Conservation (phyloP, 352 stramenopile genomes). For the Globisporangium abappressorium region DNA sequence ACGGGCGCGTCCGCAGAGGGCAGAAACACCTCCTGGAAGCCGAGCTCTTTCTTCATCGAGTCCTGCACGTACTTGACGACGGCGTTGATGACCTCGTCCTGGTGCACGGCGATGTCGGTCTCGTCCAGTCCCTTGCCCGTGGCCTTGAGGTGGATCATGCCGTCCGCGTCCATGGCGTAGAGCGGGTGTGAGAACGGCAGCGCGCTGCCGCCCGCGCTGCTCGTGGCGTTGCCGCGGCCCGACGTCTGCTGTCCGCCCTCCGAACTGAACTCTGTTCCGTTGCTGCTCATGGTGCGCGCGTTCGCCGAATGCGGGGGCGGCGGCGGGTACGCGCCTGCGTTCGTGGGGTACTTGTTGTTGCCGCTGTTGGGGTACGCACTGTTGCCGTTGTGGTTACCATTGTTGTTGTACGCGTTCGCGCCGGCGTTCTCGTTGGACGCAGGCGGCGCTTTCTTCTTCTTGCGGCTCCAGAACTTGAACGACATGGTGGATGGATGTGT, state of each 20-base stretch:
- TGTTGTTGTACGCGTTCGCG: conserved; percentile 4
- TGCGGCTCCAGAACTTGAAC: conserved; percentile 75
- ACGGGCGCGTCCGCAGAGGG: conserved; percentile 62
- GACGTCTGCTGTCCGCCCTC: conserved; percentile 6
- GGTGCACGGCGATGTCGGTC: conserved; percentile 82
- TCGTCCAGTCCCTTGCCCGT: conserved; percentile 80
- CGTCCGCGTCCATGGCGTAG: conserved; percentile 81
- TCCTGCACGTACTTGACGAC: conserved; percentile 86
- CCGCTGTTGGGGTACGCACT: conserved; percentile 3
- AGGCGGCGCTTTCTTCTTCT: conserved; percentile 53
- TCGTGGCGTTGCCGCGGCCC: neutral
- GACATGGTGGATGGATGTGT: conserved; percentile 33
- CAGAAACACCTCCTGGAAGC: conserved; percentile 77
- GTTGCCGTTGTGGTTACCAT: conserved; percentile 16
- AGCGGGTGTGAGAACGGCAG: conserved; percentile 76
- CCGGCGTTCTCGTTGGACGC: conserved; percentile 17
- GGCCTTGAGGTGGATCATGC: conserved; percentile 84
- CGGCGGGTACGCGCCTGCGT: conserved; percentile 13
- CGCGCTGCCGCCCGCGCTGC: conserved; percentile 16
- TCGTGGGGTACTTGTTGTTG: conserved; percentile 53
- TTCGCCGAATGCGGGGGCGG: conserved; percentile 40
- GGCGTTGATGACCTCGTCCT: conserved; percentile 87
- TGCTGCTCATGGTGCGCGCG: conserved; percentile 47
- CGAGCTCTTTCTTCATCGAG: conserved; percentile 76
- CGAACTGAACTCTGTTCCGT: conserved; percentile 20